phyloP scores from a whole-genome alignment of 345 rosid species.

The Melastoma malabathricum region DNA sequence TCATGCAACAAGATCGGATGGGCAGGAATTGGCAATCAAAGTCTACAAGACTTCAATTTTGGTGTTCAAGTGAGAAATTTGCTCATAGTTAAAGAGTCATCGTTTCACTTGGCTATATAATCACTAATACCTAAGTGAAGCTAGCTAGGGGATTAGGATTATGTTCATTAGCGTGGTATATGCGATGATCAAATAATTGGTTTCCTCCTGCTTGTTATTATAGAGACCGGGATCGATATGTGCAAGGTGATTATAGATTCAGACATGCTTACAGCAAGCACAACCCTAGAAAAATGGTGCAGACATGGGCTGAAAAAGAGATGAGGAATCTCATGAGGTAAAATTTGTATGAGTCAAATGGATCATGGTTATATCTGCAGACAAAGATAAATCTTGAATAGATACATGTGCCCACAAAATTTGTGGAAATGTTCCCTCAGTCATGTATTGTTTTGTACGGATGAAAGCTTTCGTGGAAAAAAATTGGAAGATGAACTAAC shows the following conservation, averaged over 20 bases:
- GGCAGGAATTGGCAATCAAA: constrained; percentile 79
- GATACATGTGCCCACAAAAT: too few relatives aligned
- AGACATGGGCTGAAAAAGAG: constrained; percentile 99
- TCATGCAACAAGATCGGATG: constrained; percentile 82
- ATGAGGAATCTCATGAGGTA: constrained; percentile 91
- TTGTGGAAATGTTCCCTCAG: too few relatives aligned
- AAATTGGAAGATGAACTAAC: too few relatives aligned
- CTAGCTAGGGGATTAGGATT: too few relatives aligned
- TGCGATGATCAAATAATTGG: not conserved
- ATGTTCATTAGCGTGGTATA: too few relatives aligned
- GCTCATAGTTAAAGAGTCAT: too few relatives aligned
- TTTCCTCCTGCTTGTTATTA: not conserved
- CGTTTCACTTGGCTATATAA: too few relatives aligned
- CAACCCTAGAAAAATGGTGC: constrained; percentile 96
- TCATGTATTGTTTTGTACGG: too few relatives aligned
- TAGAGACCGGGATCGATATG: constrained; percentile 94
- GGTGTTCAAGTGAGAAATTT: constrained; percentile 63
- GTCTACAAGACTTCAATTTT: constrained; percentile 88
- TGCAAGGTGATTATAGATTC: constrained; percentile 94
- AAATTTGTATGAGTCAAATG: not conserved
- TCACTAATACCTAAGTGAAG: too few relatives aligned
- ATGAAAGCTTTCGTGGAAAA: too few relatives aligned
- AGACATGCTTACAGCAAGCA: constrained; percentile 89
- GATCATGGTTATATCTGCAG: too few relatives aligned
- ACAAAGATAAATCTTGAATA: too few relatives aligned